Base-by-base conservation (phyloP, 2,329 filamentous ascomycete species). In the Mariannaea sp. region DNA sequence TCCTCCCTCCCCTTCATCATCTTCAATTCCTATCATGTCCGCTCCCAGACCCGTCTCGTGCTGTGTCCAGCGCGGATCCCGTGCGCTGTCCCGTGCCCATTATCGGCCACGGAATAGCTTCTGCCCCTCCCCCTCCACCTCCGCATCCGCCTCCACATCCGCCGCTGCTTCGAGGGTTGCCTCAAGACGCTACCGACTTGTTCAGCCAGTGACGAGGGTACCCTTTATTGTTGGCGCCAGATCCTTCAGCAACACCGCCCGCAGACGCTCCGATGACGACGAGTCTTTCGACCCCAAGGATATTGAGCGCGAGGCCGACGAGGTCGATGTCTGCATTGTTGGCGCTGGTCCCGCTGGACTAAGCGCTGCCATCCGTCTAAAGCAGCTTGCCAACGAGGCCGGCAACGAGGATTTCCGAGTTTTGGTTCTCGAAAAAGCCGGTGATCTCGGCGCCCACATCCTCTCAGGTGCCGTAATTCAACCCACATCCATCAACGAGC, bases 351-450 rank as follows among this genome's bases (percentile, higher is more conserved):
- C 94, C 47, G 90, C 94, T 46, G 94, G 94, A 55, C 82, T 99
- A 61, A 89, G 90, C 64, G 92, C 94, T 40, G 94, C 93, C 44
- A 99, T 99, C 69, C 88, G 90, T 61, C 78, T 99, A 49, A 97
- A 97, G 80, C 93, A 99, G 74, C 80, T 97, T 44, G 94, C 94
- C 63, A 97, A 92, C 68, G 91, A 92, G 69, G 90, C 90, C 27
- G 93, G 94, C 58, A 96, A 97, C 72, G 92, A 97, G 58, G 92
- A 97, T 58, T 97, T 99, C 71, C 83, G 94, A 27, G 93, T 99
- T 9, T 77, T 99, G 53, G 77, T 99, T 30, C 79, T 99, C 55
- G 94, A 99, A 71, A 99, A 99, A 76, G 92, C 94, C 2, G 91
- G 92, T 58, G 94, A 99, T 72, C 77, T 99, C 55, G 94, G 94